Base-by-base conservation (phyloP, 768 basidiomycete species). In the Russula sp. region DNA sequence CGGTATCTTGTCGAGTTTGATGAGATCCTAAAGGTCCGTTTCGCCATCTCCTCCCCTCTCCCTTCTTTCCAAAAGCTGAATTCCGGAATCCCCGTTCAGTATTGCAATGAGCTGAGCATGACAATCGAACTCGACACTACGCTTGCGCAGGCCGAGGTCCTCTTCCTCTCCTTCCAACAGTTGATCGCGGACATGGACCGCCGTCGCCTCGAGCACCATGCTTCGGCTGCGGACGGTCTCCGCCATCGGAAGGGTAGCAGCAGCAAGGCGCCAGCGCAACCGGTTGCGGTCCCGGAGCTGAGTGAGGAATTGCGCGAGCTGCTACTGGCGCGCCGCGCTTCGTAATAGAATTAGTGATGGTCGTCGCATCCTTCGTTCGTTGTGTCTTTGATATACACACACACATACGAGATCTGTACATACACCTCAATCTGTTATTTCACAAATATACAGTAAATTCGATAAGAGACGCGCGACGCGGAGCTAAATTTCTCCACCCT, bases 121-220 rank as follows among this genome's bases (percentile, higher is more conserved):
- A 92, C 93, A 55, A 96, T 99, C 67, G 97, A 98, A 71, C 82
- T 98, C n/a, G 89, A 97, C 71, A 85, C 87, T 0, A 96, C 97
- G 20, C 82, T 99, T 9, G 88, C 93, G 0, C 97, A 98, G 75
- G 97, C 96, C 10, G 97, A 99, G 74, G 94, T 98, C 16, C 81
- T 99, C 22, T 98, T 92, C 79, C 80, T 96, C 2, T 93, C 93
- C 1, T 98, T 97, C 76, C 78, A 86, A 13, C 87, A 90, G 69
- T 75, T 97, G 22, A 86, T 98, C 22, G 88, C 88, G 10, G 93
- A 96, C 71, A 84, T 96, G 67, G 93, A 97, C 71, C 83, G 88
- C 39, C 83, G 88, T 65, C 82, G 80, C 65, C 83, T 82, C 0
- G 90, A 92, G 64, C 80, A 80, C 50, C 54, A 56, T 14, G 58